Conservation (phyloP, 331 rosid species). For the Prunus yedoensis region DNA sequence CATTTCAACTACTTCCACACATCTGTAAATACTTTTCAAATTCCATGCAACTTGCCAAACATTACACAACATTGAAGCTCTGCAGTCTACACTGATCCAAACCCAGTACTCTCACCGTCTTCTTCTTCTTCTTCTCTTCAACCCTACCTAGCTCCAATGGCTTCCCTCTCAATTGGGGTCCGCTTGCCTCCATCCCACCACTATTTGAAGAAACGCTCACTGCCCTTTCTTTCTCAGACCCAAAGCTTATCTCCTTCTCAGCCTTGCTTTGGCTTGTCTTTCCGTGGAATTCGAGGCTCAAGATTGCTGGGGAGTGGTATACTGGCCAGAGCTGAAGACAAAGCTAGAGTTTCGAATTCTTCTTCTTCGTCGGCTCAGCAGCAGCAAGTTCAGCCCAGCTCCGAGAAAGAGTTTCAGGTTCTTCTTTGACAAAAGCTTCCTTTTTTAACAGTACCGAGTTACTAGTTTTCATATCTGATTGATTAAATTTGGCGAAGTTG, state of each 20-base stretch:
- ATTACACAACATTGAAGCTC: background rate
- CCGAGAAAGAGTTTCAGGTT: constrained; percentile 58
- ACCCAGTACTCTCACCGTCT: background rate
- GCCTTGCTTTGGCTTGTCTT: constrained; percentile 41
- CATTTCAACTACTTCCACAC: background rate
- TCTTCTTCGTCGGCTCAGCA: constrained; percentile 44
- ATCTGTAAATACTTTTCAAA: background rate
- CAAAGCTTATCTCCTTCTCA: constrained; percentile 32
- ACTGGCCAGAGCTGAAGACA: constrained; percentile 73
- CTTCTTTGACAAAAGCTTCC: constrained; percentile 19
- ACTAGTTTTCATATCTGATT: constrained; percentile 13
- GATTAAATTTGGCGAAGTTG: constrained; percentile 14
- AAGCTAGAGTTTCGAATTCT: constrained; percentile 44
- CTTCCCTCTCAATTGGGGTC: constrained; percentile 60
- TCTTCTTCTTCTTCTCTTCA: background rate
- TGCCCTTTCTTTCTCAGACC: constrained; percentile 20
- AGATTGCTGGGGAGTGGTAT: constrained; percentile 50
- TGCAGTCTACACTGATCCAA: background rate
- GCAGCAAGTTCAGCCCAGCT: constrained; percentile 43
- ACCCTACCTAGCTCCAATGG: constrained; percentile 37
- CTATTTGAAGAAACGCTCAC: constrained; percentile 29
- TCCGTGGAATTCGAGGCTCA: constrained; percentile 33
- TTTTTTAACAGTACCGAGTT: constrained; percentile 14
- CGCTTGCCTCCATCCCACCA: constrained; percentile 37
- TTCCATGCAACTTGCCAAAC: background rate